Evolutionary conservation across 1,139 yeast species (phyloP).

Genomic region (Taphrina communis): DNA sequence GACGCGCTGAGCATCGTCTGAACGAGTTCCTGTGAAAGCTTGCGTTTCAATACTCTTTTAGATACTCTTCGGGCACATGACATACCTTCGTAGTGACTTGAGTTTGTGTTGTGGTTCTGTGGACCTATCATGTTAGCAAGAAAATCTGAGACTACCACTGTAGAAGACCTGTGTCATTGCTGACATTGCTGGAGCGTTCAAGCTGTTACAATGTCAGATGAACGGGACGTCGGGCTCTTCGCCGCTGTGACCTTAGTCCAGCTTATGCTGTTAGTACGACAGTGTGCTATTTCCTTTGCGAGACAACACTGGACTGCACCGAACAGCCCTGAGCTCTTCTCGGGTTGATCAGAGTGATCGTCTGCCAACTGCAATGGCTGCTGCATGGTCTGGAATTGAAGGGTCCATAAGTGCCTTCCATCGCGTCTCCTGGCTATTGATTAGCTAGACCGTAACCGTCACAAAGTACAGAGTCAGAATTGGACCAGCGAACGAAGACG

Average conservation of each 20-base stretch:
- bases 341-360: neutral
- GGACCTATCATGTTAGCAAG: neutral
- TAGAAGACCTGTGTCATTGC: neutral
- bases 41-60: neutral
- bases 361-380: neutral
- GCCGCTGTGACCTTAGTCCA: neutral
- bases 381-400: too few relatives aligned
- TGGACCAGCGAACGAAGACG: neutral
- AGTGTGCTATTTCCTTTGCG: too few relatives aligned
- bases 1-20: constrained; percentile 45
- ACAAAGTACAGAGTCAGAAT: too few relatives aligned
- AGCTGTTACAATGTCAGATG: neutral
- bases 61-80: too few relatives aligned
- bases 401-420: too few relatives aligned
- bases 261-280: too few relatives aligned
- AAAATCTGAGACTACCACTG: neutral
- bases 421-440: too few relatives aligned
- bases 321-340: neutral
- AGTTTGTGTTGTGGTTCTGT: constrained; percentile 1
- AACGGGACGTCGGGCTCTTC: neutral
- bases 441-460: neutral
- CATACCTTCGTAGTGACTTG: constrained; percentile 13
- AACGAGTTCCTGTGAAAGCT: constrained; percentile 45
- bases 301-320: too few relatives aligned
- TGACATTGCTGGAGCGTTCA: neutral